Percentiles rank a stretch among this genome's conserved stretches.
Evolutionary conservation across 306 rosid species (phyloP).

Genomic region (Dryas alaskensis): DNA sequence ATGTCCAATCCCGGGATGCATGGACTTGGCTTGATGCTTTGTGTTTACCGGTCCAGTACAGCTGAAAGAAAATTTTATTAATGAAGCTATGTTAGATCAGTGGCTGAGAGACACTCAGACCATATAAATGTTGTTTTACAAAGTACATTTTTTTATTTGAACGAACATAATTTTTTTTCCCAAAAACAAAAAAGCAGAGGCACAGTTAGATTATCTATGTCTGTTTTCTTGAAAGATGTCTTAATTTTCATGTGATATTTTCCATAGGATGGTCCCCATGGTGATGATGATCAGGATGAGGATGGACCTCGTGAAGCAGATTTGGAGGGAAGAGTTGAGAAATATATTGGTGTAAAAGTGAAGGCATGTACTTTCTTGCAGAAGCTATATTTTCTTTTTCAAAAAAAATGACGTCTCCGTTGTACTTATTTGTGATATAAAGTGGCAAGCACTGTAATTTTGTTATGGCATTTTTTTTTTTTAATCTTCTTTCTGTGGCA

Average conservation of each 20-base stretch:
- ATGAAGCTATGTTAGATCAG: neutral
- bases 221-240: neutral
- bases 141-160: neutral
- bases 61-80: neutral
- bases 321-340: constrained; percentile 87
- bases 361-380: constrained; percentile 56
- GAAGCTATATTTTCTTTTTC: neutral
- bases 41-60: neutral
- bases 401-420: neutral
- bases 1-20: neutral
- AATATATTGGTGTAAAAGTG: constrained; percentile 97
- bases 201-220: neutral
- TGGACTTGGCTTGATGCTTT: constrained; percentile 12
- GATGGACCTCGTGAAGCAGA: constrained; percentile 81
- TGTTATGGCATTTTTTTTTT: neutral
- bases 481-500: constrained; percentile 34
- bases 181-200: neutral
- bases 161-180: neutral
- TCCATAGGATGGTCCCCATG: constrained; percentile 76
- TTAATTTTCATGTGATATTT: constrained; percentile 8
- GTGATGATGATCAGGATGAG: constrained; percentile 81
- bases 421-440: neutral
- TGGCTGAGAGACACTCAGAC: neutral
- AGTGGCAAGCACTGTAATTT: neutral
- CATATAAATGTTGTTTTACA: neutral